Percentiles rank a stretch among this genome's conserved stretches.
phyloP scores from a whole-genome alignment of 2,329 filamentous ascomycete species.

The Aspergillus pseudoglaucus region DNA sequence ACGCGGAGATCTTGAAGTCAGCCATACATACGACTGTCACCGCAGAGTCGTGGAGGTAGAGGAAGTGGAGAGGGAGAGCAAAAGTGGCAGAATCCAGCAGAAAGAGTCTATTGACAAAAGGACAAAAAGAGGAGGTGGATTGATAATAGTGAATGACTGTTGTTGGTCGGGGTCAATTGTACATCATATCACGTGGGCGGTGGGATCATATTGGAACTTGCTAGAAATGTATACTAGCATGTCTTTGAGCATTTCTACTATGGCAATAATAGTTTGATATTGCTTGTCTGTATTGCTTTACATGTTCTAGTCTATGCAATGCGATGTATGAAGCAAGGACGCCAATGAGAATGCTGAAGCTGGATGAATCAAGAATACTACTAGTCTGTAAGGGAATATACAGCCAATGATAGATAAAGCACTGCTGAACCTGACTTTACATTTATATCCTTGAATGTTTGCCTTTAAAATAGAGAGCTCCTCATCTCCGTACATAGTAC shows the following conservation, averaged over 20 bases:
- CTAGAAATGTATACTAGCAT: background rate
- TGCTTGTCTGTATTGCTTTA: no score
- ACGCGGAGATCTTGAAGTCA: constrained; percentile 89
- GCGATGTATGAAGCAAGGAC: no score
- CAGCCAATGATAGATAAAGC: no score
- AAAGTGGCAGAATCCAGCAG: background rate
- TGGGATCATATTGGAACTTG: constrained; percentile 16
- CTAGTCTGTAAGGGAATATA: no score
- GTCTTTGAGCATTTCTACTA: background rate
- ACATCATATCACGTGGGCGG: constrained; percentile 28
- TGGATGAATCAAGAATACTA: no score
- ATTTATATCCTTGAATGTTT: no score
- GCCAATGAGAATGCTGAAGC: no score
- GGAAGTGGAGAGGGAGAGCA: background rate
- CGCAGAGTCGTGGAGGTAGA: background rate
- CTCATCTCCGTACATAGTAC: no score
- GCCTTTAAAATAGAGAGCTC: no score
- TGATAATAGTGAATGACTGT: background rate
- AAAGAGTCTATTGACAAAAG: background rate
- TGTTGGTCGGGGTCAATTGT: constrained; percentile 11
- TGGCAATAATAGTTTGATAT: no score
- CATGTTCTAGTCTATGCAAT: no score
- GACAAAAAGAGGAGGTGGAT: background rate
- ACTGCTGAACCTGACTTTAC: no score
- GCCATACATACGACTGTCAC: constrained; percentile 49